A percentile compares a stretch with the other conserved stretches of the same genome.
phyloP scores from a whole-genome alignment of 371 early-diverging fungal species.

The Batrachochytrium dendrobatidis region DNA sequence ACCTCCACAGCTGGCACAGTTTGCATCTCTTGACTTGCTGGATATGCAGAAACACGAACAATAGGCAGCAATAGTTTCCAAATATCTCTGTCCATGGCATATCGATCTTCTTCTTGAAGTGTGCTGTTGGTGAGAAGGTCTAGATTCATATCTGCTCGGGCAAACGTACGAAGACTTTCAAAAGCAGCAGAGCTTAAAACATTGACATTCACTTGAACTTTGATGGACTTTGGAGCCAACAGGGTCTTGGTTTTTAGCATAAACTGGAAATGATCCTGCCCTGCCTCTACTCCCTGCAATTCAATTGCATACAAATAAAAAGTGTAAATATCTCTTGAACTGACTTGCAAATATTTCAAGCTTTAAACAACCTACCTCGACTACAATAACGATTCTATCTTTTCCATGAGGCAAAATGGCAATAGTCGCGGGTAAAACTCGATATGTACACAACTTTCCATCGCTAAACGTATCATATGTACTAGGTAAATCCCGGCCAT shows the following conservation, averaged over 20 bases:
- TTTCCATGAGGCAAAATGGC: neutral
- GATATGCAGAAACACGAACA: conserved; percentile 17
- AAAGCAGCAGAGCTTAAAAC: conserved; percentile 21
- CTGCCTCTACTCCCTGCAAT: conserved; percentile 25
- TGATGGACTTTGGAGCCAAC: conserved; percentile 27
- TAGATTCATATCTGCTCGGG: conserved; percentile 31
- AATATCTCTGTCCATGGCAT: conserved; percentile 27
- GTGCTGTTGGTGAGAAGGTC: conserved; percentile 23
- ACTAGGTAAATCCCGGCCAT: conserved; percentile 12
- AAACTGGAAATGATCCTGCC: conserved; percentile 28
- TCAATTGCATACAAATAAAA: neutral
- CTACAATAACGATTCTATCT: neutral
- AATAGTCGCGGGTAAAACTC: conserved; percentile 12
- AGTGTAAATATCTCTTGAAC: neutral
- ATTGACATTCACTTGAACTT: conserved; percentile 24
- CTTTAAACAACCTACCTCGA: conserved; percentile 4
- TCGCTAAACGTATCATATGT: neutral
- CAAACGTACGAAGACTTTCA: conserved; percentile 29
- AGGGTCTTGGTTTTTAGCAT: conserved; percentile 32
- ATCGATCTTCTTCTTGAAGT: conserved; percentile 23
- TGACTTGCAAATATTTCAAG: too few species aligned
- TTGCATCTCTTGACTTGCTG: conserved; percentile 30
- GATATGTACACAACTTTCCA: conserved; percentile 16
- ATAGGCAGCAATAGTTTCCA: conserved; percentile 43
- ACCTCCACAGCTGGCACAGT: conserved; percentile 29